Conservation (phyloP, 2,329 filamentous ascomycete genomes). For the Elsinoe perseae region DNA sequence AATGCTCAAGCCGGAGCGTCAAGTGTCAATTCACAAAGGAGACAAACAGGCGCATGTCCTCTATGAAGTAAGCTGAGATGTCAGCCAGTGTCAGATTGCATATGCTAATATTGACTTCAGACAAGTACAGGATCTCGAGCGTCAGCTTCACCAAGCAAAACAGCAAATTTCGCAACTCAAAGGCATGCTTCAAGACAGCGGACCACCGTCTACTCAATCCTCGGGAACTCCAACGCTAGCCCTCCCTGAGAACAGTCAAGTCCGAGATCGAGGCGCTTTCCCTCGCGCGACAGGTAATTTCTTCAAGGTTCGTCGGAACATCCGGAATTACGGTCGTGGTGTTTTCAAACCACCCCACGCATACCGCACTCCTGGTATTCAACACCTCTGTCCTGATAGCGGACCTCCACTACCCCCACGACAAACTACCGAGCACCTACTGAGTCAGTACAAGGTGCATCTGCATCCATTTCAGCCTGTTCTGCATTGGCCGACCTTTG, state of each 20-base stretch:
- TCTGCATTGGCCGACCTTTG: conserved; percentile 79
- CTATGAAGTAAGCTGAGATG: conserved; percentile 65
- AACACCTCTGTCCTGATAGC: conserved; percentile 38
- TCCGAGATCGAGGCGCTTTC: conserved; percentile 37
- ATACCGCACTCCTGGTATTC: conserved; percentile 50
- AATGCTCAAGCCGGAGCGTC: conserved; percentile 92
- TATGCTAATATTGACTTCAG: conserved; percentile 29
- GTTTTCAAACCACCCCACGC: conserved; percentile 71
- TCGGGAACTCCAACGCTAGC: conserved; percentile 25
- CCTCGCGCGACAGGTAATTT: conserved; percentile 53
- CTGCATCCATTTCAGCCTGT: conserved; percentile 77
- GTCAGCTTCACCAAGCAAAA: conserved; percentile 72
- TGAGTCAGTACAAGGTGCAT: conserved; percentile 67
- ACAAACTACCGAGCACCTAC: conserved; percentile 60
- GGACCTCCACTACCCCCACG: conserved; percentile 56
- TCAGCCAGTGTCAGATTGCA: neutral
- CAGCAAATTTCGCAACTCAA: conserved; percentile 71
- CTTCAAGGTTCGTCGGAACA: conserved; percentile 61
- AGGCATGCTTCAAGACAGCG: conserved; percentile 51
- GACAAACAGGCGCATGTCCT: conserved; percentile 96
- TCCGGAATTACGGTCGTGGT: conserved; percentile 66
- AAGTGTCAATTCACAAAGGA: conserved; percentile 99
- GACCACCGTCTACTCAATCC: conserved; percentile 38
- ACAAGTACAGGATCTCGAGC: conserved; percentile 93
- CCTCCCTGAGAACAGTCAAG: conserved; percentile 33